Conservation (phyloP, 257 asterid genomes). For the Cinchona pubescens region DNA sequence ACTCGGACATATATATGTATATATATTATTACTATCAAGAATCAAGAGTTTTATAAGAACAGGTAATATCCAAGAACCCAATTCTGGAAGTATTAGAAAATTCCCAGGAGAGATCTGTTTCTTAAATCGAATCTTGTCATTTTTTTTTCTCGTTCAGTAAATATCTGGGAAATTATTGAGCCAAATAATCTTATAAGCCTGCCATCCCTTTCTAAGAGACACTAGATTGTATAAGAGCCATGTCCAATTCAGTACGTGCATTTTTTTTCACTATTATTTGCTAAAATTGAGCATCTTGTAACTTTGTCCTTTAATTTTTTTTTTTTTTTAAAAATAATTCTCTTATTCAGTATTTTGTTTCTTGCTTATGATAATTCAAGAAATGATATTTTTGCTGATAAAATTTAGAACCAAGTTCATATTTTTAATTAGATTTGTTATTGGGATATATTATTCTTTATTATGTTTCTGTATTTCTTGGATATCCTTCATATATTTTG, state of each 20-base stretch:
- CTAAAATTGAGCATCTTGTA: constrained; percentile 2
- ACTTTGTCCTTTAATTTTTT: background rate
- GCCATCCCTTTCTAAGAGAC: background rate
- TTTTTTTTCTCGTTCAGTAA: background rate
- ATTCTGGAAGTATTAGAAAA: background rate
- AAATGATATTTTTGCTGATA: background rate
- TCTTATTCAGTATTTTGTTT: constrained; percentile 4
- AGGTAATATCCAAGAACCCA: background rate
- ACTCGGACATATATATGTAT: background rate
- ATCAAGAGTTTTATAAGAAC: no score
- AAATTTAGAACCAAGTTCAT: background rate
- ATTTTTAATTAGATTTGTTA: background rate
- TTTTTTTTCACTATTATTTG: background rate
- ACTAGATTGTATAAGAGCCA: no score
- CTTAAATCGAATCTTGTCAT: background rate
- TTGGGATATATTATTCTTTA: background rate
- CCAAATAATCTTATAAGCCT: background rate
- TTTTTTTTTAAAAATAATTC: background rate
- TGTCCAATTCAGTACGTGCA: no score
- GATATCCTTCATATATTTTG: background rate
- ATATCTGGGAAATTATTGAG: background rate
- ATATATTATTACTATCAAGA: background rate
- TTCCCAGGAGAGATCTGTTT: constrained; percentile 5
- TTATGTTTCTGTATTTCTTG: background rate
- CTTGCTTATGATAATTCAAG: background rate